These are phyloP conservation scores for Stenogyne calaminthoides DNA, from an alignment of 305 asterid species.

Conservation along the genomic window DNA sequence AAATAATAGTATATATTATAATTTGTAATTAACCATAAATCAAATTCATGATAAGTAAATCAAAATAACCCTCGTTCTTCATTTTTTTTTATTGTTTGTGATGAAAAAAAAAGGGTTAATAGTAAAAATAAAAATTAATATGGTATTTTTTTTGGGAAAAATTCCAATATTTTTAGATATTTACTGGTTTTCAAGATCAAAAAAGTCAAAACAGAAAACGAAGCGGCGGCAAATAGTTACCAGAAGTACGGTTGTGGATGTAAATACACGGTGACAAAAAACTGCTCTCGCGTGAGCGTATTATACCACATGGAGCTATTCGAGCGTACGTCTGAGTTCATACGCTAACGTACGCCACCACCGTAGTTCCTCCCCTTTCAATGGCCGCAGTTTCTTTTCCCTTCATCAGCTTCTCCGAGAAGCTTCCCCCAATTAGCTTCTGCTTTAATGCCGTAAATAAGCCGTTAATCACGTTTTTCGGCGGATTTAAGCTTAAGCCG, in stretches of 20 bases:
- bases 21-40: too few species aligned
- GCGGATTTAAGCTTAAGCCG: slow-evolving; percentile 30
- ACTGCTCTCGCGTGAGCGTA: slow-evolving; percentile 19
- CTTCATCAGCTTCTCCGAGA: slow-evolving; percentile 35
- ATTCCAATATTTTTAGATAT: too few species aligned
- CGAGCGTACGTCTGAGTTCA: slow-evolving; percentile 14
- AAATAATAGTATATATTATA: too few species aligned
- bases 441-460: slow-evolving; percentile 21
- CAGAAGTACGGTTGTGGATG: slow-evolving; percentile 56
- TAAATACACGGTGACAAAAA: slow-evolving; percentile 23
- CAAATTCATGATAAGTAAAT: too few species aligned
- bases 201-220: slow-evolving; percentile 55
- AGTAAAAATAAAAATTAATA: too few species aligned
- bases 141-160: too few species aligned
- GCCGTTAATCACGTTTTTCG: slow-evolving; percentile 29
- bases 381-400: slow-evolving; percentile 68
- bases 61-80: too few species aligned
- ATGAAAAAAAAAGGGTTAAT: too few species aligned
- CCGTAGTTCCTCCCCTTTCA: slow-evolving; percentile 18
- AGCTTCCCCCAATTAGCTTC: slow-evolving; percentile 29
- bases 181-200: not conserved
- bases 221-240: slow-evolving; percentile 57
- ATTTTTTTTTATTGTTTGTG: too few species aligned
- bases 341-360: slow-evolving; percentile 37
- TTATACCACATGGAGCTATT: slow-evolving; percentile 26